phyloP scores from a whole-genome alignment of 2,329 filamentous ascomycete species.

The Colletotrichum sp. region DNA sequence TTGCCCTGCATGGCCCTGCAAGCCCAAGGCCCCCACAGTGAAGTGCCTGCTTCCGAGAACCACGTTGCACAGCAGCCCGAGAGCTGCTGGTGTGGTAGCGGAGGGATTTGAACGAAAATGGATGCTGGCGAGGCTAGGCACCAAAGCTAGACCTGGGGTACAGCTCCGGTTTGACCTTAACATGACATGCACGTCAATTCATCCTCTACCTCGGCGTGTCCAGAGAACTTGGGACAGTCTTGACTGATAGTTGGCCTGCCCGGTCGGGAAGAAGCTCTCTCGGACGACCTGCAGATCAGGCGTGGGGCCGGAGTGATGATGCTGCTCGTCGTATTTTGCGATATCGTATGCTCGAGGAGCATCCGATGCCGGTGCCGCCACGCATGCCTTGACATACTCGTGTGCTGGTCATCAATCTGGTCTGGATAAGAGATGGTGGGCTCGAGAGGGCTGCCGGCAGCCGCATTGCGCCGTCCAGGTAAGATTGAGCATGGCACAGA shows the following conservation, averaged over 20 bases:
- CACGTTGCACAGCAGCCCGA: not conserved
- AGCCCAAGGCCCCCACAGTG: not conserved
- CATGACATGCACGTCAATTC: not conserved
- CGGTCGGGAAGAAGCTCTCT: not conserved
- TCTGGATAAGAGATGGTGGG: not conserved
- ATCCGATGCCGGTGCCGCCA: not conserved
- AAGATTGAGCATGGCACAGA: not conserved
- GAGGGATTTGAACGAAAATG: not conserved
- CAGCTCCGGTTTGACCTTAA: not conserved
- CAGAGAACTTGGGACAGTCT: not conserved
- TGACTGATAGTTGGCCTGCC: not conserved
- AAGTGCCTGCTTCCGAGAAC: not conserved
- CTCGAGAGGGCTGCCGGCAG: not conserved
- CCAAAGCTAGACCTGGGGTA: not conserved
- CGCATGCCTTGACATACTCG: not conserved
- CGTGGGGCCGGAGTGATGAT: not conserved
- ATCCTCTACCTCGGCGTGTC: not conserved
- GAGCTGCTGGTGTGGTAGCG: not conserved
- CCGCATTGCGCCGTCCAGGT: not conserved
- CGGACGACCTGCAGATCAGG: not conserved
- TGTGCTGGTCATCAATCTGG: not conserved
- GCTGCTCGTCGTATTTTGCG: not conserved
- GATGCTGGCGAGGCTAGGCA: not conserved
- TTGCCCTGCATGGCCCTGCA: not conserved
- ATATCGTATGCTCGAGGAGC: not conserved